phyloP scores from a whole-genome alignment of 352 stramenopile species.

The Globisporangium emineosum region DNA sequence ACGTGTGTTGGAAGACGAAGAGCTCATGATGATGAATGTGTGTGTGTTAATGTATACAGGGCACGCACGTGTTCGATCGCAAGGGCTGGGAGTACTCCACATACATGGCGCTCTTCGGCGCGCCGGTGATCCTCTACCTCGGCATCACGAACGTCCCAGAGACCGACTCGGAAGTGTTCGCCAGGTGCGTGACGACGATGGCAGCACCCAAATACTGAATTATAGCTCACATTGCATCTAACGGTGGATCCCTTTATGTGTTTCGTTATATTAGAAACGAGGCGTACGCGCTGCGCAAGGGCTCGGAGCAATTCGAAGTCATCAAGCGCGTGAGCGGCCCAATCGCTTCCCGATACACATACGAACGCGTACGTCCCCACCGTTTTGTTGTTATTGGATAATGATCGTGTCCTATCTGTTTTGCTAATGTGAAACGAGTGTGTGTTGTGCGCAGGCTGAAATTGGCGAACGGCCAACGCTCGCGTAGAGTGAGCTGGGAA shows the following conservation, averaged over 20 bases:
- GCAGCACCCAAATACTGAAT: no score
- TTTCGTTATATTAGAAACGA: conserved; percentile 41
- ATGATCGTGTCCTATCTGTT: no score
- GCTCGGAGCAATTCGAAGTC: conserved; percentile 38
- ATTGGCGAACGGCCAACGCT: conserved; percentile 64
- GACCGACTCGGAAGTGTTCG: conserved; percentile 82
- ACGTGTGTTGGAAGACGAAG: not conserved
- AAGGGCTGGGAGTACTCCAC: conserved; percentile 85
- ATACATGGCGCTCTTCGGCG: conserved; percentile 73
- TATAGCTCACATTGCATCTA: not conserved
- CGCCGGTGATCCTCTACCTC: conserved; percentile 69
- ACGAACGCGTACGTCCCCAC: conserved; percentile 40
- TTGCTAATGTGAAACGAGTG: not conserved
- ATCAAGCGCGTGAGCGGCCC: conserved; percentile 42
- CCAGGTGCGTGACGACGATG: conserved; percentile 35
- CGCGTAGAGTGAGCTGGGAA: conserved; percentile 22
- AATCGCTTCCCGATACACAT: conserved; percentile 42
- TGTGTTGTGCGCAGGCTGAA: conserved; percentile 33
- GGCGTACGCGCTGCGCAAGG: conserved; percentile 50
- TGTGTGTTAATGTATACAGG: conserved; percentile 25
- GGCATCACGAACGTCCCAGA: conserved; percentile 78
- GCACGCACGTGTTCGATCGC: conserved; percentile 70
- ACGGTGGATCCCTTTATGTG: not conserved
- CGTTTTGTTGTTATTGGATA: not conserved
- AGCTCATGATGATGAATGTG: not conserved